Evolutionary conservation across 768 basidiomycete species (phyloP).

Genomic region (Russula lepida): DNA sequence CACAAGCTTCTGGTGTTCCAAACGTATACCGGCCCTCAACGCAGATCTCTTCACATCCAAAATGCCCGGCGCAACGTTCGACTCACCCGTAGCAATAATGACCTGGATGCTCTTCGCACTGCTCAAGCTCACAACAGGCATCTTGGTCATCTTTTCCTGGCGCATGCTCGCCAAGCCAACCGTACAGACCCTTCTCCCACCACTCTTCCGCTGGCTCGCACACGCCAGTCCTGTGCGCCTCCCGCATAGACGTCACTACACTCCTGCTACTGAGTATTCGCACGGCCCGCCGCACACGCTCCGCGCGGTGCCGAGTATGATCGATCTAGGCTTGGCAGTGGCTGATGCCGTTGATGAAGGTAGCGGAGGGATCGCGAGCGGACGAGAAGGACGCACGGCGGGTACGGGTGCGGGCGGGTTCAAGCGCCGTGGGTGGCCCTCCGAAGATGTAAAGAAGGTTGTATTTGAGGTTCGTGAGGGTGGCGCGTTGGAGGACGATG

Average conservation of each 20-base stretch:
- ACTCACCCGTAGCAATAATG: slow-evolving; percentile 28
- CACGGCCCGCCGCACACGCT: slow-evolving; percentile 55
- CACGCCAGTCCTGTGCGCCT: slow-evolving; percentile 47
- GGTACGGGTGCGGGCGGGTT: slow-evolving; percentile 32
- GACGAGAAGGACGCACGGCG: slow-evolving; percentile 33
- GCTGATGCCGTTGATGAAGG: slow-evolving; percentile 24
- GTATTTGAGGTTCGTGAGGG: slow-evolving; percentile 18
- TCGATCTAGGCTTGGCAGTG: slow-evolving; percentile 48
- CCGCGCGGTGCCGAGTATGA: slow-evolving; percentile 74
- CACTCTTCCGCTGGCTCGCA: slow-evolving; percentile 70
- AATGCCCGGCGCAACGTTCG: slow-evolving; percentile 54
- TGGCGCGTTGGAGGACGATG: slow-evolving; percentile 25
- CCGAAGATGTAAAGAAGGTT: slow-evolving; percentile 6
- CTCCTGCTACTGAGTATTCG: slow-evolving; percentile 83
- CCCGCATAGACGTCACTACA: slow-evolving; percentile 83
- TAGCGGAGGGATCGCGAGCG: slow-evolving; percentile 24
- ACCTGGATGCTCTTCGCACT: slow-evolving; percentile 33
- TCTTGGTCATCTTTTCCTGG: slow-evolving; percentile 78
- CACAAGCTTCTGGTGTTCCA: slow-evolving; percentile 58
- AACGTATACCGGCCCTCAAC: slow-evolving; percentile 32
- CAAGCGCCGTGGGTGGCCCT: slow-evolving; percentile 14
- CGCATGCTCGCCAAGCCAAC: slow-evolving; percentile 76
- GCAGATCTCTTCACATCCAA: slow-evolving; percentile 26
- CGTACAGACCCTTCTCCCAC: slow-evolving; percentile 69
- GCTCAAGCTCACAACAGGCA: slow-evolving; percentile 45